A percentile compares a stretch with the other conserved stretches of the same genome.
Evolutionary conservation across 805 yeast species (phyloP).

Genomic region (Teunomyces pallodes): DNA sequence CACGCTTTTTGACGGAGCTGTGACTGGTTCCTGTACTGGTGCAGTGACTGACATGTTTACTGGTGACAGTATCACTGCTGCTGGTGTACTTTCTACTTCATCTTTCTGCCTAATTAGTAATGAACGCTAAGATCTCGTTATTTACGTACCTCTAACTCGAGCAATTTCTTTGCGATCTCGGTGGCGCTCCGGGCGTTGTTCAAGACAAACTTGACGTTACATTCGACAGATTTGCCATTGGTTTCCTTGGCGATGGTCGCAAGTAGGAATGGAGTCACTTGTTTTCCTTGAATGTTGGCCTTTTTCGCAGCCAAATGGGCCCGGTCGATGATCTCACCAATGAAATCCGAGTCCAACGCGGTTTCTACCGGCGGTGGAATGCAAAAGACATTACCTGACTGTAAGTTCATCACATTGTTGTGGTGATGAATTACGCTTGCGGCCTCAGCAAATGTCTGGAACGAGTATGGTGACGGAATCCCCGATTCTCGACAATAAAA

Average conservation of each 20-base stretch:
- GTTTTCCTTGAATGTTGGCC: constrained; percentile 63
- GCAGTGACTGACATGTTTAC: no score
- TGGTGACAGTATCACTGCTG: no score
- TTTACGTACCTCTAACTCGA: constrained; percentile 28
- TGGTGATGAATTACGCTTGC: constrained; percentile 57
- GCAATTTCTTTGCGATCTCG: constrained; percentile 57
- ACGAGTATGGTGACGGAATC: constrained; percentile 63
- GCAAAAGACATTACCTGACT: constrained; percentile 75
- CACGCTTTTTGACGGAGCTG: background rate
- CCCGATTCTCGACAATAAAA: constrained; percentile 80
- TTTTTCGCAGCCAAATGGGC: constrained; percentile 57
- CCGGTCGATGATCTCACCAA: constrained; percentile 52
- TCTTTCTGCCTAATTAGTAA: constrained; percentile 1
- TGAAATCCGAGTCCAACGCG: constrained; percentile 55
- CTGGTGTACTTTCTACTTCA: background rate
- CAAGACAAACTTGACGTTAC: constrained; percentile 72
- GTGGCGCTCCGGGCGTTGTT: constrained; percentile 74
- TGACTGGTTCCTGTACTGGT: no score
- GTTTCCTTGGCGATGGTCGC: constrained; percentile 65
- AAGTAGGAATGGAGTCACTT: constrained; percentile 75
- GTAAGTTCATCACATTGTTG: constrained; percentile 44
- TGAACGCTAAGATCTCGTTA: constrained; percentile 2
- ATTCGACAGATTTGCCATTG: constrained; percentile 63
- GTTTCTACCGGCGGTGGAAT: constrained; percentile 71
- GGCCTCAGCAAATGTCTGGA: constrained; percentile 52